phyloP scores from a whole-genome alignment of 208 protist genomes.

The Herpetomonas muscarum region DNA sequence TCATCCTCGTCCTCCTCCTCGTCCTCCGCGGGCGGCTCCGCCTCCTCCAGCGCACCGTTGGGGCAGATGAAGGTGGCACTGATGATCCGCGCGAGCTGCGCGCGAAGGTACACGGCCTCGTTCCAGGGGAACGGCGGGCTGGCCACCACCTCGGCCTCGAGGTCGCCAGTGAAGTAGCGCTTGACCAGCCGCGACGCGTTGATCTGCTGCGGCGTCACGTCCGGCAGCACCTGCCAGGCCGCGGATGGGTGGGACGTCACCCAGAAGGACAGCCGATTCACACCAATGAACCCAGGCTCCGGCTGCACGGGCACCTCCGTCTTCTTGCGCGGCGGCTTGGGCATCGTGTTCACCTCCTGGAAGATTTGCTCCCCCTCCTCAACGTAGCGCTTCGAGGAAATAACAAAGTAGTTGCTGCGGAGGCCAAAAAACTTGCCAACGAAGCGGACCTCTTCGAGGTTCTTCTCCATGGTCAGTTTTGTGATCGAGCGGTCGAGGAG shows the following conservation, averaged over 20 bases:
- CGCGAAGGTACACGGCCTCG: conserved; percentile 90
- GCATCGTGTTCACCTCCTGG: conserved; percentile 87
- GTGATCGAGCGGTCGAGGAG: conserved; percentile 88
- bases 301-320: conserved; percentile 73
- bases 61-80: conserved; percentile 87
- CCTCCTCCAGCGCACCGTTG: conserved; percentile 74
- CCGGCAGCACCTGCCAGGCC: conserved; percentile 81
- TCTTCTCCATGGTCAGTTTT: conserved; percentile 83
- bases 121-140: conserved; percentile 92
- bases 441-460: conserved; percentile 84
- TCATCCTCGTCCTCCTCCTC: conserved; percentile 84
- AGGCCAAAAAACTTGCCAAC: conserved; percentile 90
- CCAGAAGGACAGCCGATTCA: conserved; percentile 91
- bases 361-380: conserved; percentile 71
- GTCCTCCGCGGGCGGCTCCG: conserved; percentile 78
- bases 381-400: conserved; percentile 76
- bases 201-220: conserved; percentile 94
- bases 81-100: conserved; percentile 92
- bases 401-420: conserved; percentile 74
- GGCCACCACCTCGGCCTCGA: conserved; percentile 68
- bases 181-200: conserved; percentile 79
- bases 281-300: conserved; percentile 80
- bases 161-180: conserved; percentile 89
- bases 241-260: conserved; percentile 72
- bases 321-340: conserved; percentile 79